These are phyloP conservation scores for Echinochloa phyllopogon DNA, from an alignment of 176 grass and related monocot species.

Conservation along the genomic window DNA sequence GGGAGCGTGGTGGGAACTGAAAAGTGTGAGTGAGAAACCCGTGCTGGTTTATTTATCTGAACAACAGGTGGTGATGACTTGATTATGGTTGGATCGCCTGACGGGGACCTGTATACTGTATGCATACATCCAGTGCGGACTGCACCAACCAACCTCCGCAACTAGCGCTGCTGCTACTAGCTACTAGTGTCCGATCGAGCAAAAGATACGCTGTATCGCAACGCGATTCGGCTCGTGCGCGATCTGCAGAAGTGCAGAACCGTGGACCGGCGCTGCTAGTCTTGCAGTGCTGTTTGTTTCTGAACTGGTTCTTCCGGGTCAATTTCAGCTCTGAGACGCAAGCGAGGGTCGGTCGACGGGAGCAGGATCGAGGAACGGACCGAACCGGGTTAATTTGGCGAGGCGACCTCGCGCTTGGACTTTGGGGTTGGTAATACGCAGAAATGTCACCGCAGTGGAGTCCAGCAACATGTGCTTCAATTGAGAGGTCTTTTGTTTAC, in stretches of 20 bases:
- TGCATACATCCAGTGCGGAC: not conserved
- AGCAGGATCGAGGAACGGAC: not conserved
- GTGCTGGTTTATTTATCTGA: not conserved
- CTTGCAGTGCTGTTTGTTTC: not conserved
- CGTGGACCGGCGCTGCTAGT: not conserved
- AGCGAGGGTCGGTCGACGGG: not conserved
- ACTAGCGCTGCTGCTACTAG: not conserved
- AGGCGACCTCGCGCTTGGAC: not conserved
- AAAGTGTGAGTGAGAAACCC: not conserved
- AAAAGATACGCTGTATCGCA: not conserved
- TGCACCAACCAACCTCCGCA: constrained; percentile 23
- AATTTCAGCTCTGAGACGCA: constrained; percentile 17
- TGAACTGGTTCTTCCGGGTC: not conserved
- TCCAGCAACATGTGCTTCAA: not conserved
- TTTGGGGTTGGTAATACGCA: not conserved
- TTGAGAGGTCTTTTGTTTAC: not conserved
- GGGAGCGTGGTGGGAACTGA: not conserved
- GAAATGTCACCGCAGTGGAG: not conserved
- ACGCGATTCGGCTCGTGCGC: not conserved
- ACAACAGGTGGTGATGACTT: not conserved
- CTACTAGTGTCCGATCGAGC: not conserved
- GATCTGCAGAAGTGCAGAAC: not conserved
- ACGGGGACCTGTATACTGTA: not conserved
- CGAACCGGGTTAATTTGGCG: not conserved
- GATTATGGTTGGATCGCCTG: not conserved